These are phyloP conservation scores for Claviceps sp. DNA, from an alignment of 2,329 filamentous ascomycete genomes.

Conservation along the genomic window DNA sequence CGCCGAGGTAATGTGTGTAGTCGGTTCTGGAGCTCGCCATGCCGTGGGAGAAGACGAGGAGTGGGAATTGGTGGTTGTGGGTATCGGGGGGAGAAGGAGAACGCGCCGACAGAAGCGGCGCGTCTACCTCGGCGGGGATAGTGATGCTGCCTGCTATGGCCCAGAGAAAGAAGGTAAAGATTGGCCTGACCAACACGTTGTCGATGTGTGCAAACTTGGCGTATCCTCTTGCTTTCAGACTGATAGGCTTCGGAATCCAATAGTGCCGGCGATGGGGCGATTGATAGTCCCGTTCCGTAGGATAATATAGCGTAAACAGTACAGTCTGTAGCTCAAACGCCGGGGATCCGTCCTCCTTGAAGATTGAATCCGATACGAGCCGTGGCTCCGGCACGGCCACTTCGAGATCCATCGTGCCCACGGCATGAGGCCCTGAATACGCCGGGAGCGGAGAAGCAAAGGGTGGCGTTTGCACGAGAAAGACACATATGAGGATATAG, in stretches of 20 bases:
- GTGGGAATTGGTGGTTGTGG: slow-evolving; percentile 20
- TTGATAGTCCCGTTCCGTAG: slow-evolving; percentile 11
- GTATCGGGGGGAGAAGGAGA: neutral
- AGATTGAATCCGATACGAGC: slow-evolving; percentile 17
- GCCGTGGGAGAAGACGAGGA: slow-evolving; percentile 39
- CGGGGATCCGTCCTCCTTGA: slow-evolving; percentile 21
- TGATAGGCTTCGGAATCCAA: slow-evolving; percentile 31
- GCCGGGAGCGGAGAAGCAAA: slow-evolving; percentile 29
- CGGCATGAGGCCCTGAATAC: slow-evolving; percentile 30
- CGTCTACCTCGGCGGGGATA: slow-evolving; percentile 35
- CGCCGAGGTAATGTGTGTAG: slow-evolving; percentile 37
- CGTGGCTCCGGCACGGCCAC: slow-evolving; percentile 23
- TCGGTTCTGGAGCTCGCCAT: slow-evolving; percentile 36
- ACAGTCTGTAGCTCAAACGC: slow-evolving; percentile 34
- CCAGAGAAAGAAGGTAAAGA: slow-evolving; percentile 30
- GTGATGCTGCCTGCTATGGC: slow-evolving; percentile 28
- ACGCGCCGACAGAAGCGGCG: slow-evolving; percentile 20
- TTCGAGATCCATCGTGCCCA: slow-evolving; percentile 35
- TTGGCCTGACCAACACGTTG: slow-evolving; percentile 26
- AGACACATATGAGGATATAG: slow-evolving; percentile 25
- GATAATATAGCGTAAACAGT: slow-evolving; percentile 37
- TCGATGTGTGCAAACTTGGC: slow-evolving; percentile 30
- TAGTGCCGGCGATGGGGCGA: slow-evolving; percentile 21
- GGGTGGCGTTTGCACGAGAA: slow-evolving; percentile 25
- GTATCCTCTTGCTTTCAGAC: slow-evolving; percentile 31